Evolutionary conservation across 2,329 filamentous ascomycete species (phyloP).

Genomic region (Anthostomella pinea): DNA sequence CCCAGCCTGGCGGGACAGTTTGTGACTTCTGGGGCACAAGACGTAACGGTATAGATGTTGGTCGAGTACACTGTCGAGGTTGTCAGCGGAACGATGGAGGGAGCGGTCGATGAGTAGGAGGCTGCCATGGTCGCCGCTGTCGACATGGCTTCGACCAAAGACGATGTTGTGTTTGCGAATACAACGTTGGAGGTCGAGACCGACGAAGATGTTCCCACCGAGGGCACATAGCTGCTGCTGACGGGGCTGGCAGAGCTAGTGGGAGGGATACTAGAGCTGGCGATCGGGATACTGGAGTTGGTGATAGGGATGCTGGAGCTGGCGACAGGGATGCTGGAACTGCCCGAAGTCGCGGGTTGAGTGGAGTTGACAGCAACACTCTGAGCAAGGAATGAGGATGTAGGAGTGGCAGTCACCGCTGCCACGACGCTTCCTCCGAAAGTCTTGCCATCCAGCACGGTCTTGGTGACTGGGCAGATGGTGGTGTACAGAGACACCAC

Average conservation of each 20-base stretch:
- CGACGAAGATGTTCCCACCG: conserved; percentile 14
- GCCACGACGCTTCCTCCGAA: conserved; percentile 16
- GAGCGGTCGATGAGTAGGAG: conserved; percentile 10
- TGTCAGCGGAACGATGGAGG: conserved; percentile 15
- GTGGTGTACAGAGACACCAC: conserved; percentile 30
- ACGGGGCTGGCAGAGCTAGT: neutral
- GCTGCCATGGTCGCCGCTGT: conserved; percentile 6
- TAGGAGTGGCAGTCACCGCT: conserved; percentile 6
- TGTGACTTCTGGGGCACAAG: conserved; percentile 24
- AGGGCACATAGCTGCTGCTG: conserved; percentile 6
- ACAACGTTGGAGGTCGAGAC: conserved; percentile 14
- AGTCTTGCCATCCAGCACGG: conserved; percentile 28
- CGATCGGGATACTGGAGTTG: conserved; percentile 1
- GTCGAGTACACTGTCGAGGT: conserved; percentile 30
- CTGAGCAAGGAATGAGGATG: conserved; percentile 1
- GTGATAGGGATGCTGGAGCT: too few species aligned
- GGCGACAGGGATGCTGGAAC: too few species aligned
- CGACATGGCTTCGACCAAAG: conserved; percentile 3
- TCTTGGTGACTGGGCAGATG: conserved; percentile 30
- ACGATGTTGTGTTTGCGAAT: conserved; percentile 15
- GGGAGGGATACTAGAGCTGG: conserved; percentile 3
- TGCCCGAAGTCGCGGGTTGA: too few species aligned
- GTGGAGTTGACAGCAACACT: too few species aligned
- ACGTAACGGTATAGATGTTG: conserved; percentile 28
- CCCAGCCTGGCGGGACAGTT: conserved; percentile 26